Conservation (phyloP, 192 early-diverging fungal species). For the Obelidium mucronatum region DNA sequence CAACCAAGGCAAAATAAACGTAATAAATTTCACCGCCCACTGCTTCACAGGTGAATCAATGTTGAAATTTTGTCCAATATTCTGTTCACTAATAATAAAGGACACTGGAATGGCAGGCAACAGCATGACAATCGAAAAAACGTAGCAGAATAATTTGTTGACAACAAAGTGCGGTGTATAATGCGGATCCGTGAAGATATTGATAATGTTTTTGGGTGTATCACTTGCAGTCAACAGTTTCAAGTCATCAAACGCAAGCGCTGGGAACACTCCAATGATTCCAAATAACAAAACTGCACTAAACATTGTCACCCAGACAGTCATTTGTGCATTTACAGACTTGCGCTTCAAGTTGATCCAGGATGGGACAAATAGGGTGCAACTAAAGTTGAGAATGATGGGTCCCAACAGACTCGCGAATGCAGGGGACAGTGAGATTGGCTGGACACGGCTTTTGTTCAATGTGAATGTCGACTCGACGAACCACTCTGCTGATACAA, state of each 20-base stretch:
- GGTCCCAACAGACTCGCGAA: slow-evolving; percentile 51
- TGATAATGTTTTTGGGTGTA: slow-evolving; percentile 31
- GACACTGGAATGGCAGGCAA: slow-evolving; percentile 58
- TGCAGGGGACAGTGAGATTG: slow-evolving; percentile 24
- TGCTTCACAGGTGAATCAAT: neutral
- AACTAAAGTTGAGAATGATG: slow-evolving; percentile 61
- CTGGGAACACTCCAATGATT: slow-evolving; percentile 51
- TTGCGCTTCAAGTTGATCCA: slow-evolving; percentile 67
- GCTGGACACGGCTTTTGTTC: slow-evolving; percentile 39
- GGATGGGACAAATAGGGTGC: slow-evolving; percentile 58
- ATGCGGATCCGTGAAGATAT: slow-evolving; percentile 39
- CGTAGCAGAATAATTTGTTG: slow-evolving; percentile 50
- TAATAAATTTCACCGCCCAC: neutral
- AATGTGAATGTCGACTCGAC: slow-evolving; percentile 30
- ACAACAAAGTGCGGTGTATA: slow-evolving; percentile 32
- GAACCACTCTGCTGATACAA: slow-evolving; percentile 56
- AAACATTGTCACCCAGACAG: slow-evolving; percentile 52
- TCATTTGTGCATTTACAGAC: slow-evolving; percentile 56
- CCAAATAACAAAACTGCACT: slow-evolving; percentile 51
- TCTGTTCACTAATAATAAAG: slow-evolving; percentile 55
- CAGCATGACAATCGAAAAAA: slow-evolving; percentile 60
- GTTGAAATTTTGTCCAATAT: slow-evolving; percentile 55
- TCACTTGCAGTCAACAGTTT: neutral
- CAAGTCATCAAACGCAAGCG: slow-evolving; percentile 24
- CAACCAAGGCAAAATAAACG: slow-evolving; percentile 57